Evolutionary conservation across 495 filamentous ascomycete species (phyloP).

Genomic region (Penicillium soppii): DNA sequence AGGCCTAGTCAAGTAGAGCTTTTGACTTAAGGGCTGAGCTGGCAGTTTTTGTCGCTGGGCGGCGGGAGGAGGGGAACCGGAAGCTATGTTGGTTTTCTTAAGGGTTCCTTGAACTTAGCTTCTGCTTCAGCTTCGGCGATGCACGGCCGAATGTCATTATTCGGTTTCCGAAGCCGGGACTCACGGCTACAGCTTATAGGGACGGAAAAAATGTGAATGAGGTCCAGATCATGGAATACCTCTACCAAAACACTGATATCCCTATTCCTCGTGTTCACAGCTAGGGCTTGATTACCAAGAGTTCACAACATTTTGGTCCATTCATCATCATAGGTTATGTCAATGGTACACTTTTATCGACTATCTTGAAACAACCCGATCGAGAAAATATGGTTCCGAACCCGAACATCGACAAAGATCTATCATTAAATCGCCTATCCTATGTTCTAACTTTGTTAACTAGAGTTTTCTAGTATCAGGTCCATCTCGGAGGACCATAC

Average conservation of each 20-base stretch:
- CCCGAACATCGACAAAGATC: conserved; percentile 33
- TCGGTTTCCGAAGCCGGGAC: conserved; percentile 33
- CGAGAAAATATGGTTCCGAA: conserved; percentile 32
- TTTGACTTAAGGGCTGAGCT: conserved; percentile 16
- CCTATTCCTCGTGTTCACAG: conserved; percentile 33
- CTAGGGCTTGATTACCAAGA: conserved; percentile 35
- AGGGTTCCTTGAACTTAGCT: conserved; percentile 41
- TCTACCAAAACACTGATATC: conserved; percentile 38
- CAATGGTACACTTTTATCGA: conserved; percentile 30
- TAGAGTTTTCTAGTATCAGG: conserved; percentile 36
- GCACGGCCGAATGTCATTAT: conserved; percentile 29
- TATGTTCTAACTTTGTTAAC: conserved; percentile 37
- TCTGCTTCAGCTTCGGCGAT: conserved; percentile 31
- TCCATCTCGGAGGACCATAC: conserved; percentile 32
- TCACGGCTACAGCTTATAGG: conserved; percentile 24
- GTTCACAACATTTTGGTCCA: conserved; percentile 36
- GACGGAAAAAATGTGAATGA: conserved; percentile 43
- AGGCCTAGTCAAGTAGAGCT: conserved; percentile 13
- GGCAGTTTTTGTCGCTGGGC: conserved; percentile 26
- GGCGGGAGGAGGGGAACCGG: conserved; percentile 24
- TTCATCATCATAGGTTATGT: conserved; percentile 45
- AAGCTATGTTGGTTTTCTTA: conserved; percentile 26
- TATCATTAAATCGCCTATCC: conserved; percentile 38
- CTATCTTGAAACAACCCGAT: conserved; percentile 30
- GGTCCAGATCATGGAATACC: conserved; percentile 34